Base-by-base conservation (phyloP, 768 basidiomycete species). In the Hebeloma cylindrosporum region DNA sequence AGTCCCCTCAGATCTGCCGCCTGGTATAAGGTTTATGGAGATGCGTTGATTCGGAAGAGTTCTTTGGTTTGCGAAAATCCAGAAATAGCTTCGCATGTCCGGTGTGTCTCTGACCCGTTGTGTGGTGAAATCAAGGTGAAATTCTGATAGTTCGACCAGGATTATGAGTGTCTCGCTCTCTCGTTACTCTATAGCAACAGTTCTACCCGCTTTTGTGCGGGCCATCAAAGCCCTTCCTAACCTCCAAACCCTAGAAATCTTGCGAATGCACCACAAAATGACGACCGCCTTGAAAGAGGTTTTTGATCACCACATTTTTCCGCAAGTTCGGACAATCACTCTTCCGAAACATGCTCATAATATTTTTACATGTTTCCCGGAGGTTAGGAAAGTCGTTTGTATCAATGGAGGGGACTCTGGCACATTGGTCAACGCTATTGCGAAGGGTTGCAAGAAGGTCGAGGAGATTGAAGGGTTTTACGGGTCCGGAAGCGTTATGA, bases 231-330 rank as follows among this genome's bases (percentile, higher is more conserved):
- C 33, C 14, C 60, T 67, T 11, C 64, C 65, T 2, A 65, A 64
- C 43, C 50, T 66, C 13, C 58, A 60, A 44, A 66, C 62, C 1
- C 50, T 68, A 3, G 59, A 63, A 41, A 58, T 68, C 35, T 23
- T 64, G n/a, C 58, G 60, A 9, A 59, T 58, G 0, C 63, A 67
- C 43, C 49, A 52, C 2, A 53, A 60, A 28, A 68, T 66, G 67
- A 59, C 61, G 13, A 60, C 58, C 16, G 40, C 53, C 6, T 48
- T 68, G 26, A 62, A 61, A 44, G 37, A 38, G 1, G 59, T 55
- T 1, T 66, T 68, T 31, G 56, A 60, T 28, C 52, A 54, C 1
- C 56, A 53, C 34, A 33, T 36, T 11, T 54, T 65, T 7, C 57
- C 63, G 5, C 48, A 47, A 28, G 44, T 68, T 10, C 58, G 49